Evolutionary conservation across 345 rosid genomes (phyloP), one percentile per base, ranked within the genome.

Genomic region (Excoecaria agallocha): DNA sequence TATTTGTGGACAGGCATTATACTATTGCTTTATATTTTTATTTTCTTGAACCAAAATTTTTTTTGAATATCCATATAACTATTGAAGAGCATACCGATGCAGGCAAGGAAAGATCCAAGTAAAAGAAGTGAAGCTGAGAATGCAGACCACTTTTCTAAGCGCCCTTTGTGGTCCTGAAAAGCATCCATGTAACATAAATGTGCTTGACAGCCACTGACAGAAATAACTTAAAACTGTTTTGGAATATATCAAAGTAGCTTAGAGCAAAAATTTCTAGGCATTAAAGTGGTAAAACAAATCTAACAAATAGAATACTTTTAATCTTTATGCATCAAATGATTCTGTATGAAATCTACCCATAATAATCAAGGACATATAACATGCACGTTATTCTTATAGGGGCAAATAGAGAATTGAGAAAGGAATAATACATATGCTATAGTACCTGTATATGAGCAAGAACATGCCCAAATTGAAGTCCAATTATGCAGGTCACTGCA

Each of bases 391-490:
- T 43, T 43, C 48, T 43, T 43, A 43, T 43, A 37, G 45, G 10
- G 46, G 22, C 7, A 49, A 58, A 8, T 5, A 50, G 49, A 35
- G 35, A 54, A 54, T 16, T 54, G 39, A 10, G 37, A 56, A 54
- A 38, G 68, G 15, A 57, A 73, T 30, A 59, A 46, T 17, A 45
- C 17, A 48, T 1, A n/a, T 30, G 7, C 4, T 35, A 10, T 4
- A 65, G 55, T 61, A 85, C 88, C 81, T 74, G 78, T 57, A 76
- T n/a, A 52, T 77, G 74, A 73, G 78, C 83, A 60, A 85, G 88
- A 70, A 74, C 68, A 61, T 85, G 88, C 17, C 88, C 88, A 19
- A 72, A 85, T 48, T 85, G 88, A 66, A 85, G 88, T 66, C 88
- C 88, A 72, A 85, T 69, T 22, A 85, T 71, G 83, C 84, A 81